These are phyloP conservation scores for Paecilomyces fulvus DNA, from an alignment of 2,329 filamentous ascomycete genomes.

Conservation along the genomic window DNA sequence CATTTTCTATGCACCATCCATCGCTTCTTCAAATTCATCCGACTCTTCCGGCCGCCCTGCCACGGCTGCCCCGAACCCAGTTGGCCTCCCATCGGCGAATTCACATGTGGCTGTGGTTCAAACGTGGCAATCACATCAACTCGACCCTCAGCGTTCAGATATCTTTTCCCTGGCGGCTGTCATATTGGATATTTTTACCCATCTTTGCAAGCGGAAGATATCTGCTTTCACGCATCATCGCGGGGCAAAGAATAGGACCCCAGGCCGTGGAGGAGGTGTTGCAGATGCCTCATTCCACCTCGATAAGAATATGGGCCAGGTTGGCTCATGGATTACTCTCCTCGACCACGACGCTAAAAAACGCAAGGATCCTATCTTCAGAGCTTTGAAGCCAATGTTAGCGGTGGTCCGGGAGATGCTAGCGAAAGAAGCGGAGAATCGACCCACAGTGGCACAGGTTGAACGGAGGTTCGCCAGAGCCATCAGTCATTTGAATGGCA, in stretches of 20 bases:
- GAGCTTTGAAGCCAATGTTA: constrained; percentile 30
- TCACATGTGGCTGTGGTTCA: constrained; percentile 22
- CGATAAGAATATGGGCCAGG: constrained; percentile 41
- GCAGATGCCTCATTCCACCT: constrained; percentile 52
- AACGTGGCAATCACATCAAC: constrained; percentile 30
- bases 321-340: constrained; percentile 48
- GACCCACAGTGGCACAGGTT: constrained; percentile 25
- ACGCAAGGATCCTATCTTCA: constrained; percentile 29
- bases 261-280: constrained; percentile 40
- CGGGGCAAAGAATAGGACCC: constrained; percentile 42
- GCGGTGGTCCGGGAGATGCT: constrained; percentile 31
- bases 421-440: constrained; percentile 20
- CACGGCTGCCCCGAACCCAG: constrained; percentile 7
- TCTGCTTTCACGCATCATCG: constrained; percentile 50
- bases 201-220: constrained; percentile 49
- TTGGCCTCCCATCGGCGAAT: constrained; percentile 25
- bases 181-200: constrained; percentile 51
- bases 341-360: constrained; percentile 42
- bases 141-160: constrained; percentile 37
- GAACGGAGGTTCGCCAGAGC: constrained; percentile 15
- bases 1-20: constrained; percentile 24
- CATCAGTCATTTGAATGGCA: constrained; percentile 12
- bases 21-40: constrained; percentile 21
- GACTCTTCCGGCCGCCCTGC: constrained; percentile 12
- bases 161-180: constrained; percentile 53